phyloP scores from a whole-genome alignment of 495 filamentous ascomycete genomes.

The Neurospora sp. region DNA sequence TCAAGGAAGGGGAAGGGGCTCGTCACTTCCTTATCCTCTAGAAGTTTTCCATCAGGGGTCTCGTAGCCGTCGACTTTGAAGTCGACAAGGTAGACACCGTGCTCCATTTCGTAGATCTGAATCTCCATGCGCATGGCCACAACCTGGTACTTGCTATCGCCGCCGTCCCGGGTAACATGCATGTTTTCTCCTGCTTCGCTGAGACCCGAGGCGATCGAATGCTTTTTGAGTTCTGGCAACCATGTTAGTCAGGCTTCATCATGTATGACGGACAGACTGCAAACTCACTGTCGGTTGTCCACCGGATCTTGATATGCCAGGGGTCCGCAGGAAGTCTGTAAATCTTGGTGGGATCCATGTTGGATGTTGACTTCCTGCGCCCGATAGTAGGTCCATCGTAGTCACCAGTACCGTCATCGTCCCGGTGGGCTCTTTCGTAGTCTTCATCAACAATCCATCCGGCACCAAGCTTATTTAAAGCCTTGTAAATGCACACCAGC shows the following conservation, averaged over 20 bases:
- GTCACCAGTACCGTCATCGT: neutral
- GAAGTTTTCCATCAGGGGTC: conserved; percentile 45
- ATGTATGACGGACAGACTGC: conserved; percentile 14
- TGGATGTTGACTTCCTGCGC: conserved; percentile 7
- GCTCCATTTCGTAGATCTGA: conserved; percentile 92
- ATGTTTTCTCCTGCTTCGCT: conserved; percentile 25
- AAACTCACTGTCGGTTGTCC: conserved; percentile 63
- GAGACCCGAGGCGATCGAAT: conserved; percentile 23
- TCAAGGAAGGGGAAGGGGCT: conserved; percentile 73
- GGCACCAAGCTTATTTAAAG: conserved; percentile 75
- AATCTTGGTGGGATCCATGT: conserved; percentile 25
- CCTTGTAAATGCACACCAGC: conserved; percentile 86
- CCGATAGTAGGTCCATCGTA: conserved; percentile 2
- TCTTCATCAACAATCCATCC: conserved; percentile 64
- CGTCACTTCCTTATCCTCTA: conserved; percentile 64
- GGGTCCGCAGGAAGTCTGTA: conserved; percentile 85
- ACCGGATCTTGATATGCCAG: conserved; percentile 89
- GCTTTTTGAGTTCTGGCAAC: conserved; percentile 26
- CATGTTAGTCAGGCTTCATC: conserved; percentile 9
- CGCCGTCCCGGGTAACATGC: conserved; percentile 28
- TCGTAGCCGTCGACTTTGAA: conserved; percentile 99
- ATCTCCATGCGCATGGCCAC: conserved; percentile 86
- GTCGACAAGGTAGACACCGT: conserved; percentile 88
- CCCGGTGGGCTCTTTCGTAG: conserved; percentile 27
- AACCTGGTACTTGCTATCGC: conserved; percentile 35